phyloP scores from a whole-genome alignment of 2,329 filamentous ascomycete species.

The Colletotrichum karsti region DNA sequence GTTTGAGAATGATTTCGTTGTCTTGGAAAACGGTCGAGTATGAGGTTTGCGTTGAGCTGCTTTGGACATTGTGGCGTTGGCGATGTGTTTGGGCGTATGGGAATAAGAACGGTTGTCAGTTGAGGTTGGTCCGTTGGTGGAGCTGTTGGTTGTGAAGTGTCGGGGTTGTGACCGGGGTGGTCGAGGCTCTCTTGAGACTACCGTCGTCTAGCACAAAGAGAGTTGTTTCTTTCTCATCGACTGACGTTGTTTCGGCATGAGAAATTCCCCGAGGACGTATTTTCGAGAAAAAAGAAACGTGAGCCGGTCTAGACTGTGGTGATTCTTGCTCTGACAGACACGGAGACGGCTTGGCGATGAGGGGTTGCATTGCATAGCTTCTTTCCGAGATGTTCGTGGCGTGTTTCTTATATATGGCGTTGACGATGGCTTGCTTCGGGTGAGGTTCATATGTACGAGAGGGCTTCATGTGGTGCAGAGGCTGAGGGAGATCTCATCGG shows the following conservation, averaged over 20 bases:
- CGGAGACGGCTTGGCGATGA: neutral
- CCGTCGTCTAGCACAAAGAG: neutral
- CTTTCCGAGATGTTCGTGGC: neutral
- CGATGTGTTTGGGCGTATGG: neutral
- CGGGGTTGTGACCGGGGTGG: neutral
- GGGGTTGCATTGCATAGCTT: neutral
- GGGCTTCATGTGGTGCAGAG: too few relatives aligned
- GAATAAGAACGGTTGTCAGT: neutral
- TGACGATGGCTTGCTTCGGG: too few relatives aligned
- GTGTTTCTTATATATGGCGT: too few relatives aligned
- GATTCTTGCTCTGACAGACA: neutral
- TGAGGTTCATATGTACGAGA: too few relatives aligned
- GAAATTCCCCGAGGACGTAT: neutral
- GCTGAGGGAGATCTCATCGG: too few relatives aligned
- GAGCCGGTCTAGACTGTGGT: neutral
- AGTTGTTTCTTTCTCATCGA: neutral
- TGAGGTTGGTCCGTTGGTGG: neutral
- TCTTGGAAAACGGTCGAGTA: neutral
- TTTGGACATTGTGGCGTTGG: neutral
- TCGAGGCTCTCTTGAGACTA: neutral
- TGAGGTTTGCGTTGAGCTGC: neutral
- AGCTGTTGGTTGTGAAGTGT: neutral
- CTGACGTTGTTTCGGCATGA: neutral
- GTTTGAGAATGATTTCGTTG: slow-evolving; percentile 11
- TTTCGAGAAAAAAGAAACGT: neutral